A percentile compares a stretch with the other conserved stretches of the same genome.
phyloP scores from a whole-genome alignment of 2,329 filamentous ascomycete species.

The Scytalidium sp. region DNA sequence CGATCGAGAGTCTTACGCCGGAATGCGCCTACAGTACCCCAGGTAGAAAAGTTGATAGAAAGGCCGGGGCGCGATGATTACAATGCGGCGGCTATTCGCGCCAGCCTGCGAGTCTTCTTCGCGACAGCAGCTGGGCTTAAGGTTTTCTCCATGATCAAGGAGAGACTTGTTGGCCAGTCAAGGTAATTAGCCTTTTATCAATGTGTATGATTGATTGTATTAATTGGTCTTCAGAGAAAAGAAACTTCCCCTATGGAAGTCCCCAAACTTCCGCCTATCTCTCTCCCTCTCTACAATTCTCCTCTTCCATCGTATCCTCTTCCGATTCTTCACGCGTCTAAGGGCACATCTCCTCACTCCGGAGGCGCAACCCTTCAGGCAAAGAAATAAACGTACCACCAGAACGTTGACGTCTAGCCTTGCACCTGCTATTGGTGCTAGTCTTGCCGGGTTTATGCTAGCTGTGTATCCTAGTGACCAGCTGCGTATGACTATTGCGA shows the following conservation, averaged over 20 bases:
- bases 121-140: slow-evolving; percentile 62
- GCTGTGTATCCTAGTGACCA: slow-evolving; percentile 70
- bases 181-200: slow-evolving; percentile 13
- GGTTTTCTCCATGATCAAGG: slow-evolving; percentile 52
- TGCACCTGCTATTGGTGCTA: slow-evolving; percentile 87
- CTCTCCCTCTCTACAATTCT: slow-evolving; percentile 82
- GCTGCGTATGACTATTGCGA: slow-evolving; percentile 74
- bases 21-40: slow-evolving; percentile 52
- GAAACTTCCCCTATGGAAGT: slow-evolving; percentile 58
- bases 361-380: slow-evolving; percentile 76
- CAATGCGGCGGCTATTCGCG: slow-evolving; percentile 67
- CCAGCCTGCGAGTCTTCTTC: slow-evolving; percentile 68
- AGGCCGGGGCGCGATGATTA: slow-evolving; percentile 53
- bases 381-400: slow-evolving; percentile 75
- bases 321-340: slow-evolving; percentile 82
- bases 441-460: slow-evolving; percentile 78
- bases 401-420: slow-evolving; percentile 75
- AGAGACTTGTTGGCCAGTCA: slow-evolving; percentile 42
- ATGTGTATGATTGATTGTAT: not conserved
- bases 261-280: slow-evolving; percentile 72
- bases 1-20: slow-evolving; percentile 58
- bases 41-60: slow-evolving; percentile 43
- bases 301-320: slow-evolving; percentile 82
- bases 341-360: slow-evolving; percentile 75
- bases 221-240: slow-evolving; percentile 25